Evolutionary conservation across 2,329 filamentous ascomycete species (phyloP).

Genomic region (Lachnellula subtilissima): DNA sequence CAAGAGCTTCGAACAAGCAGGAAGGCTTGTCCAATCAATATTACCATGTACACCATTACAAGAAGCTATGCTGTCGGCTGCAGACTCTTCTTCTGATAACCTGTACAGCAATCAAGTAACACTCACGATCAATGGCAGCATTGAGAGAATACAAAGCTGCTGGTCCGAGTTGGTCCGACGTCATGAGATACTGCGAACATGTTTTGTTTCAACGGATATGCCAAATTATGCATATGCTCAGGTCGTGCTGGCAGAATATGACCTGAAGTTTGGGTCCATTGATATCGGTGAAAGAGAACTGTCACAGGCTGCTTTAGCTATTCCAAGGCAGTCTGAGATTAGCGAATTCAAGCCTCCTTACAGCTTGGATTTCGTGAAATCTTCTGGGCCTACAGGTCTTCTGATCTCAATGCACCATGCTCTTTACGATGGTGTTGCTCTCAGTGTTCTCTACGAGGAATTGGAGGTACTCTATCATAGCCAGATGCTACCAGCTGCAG

Average conservation of each 20-base stretch:
- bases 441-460: slow-evolving; percentile 64
- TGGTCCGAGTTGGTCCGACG: slow-evolving; percentile 61
- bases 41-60: slow-evolving; percentile 84
- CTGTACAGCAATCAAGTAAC: slow-evolving; percentile 71
- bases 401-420: slow-evolving; percentile 62
- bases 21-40: slow-evolving; percentile 46
- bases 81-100: slow-evolving; percentile 36
- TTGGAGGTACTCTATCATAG: slow-evolving; percentile 55
- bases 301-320: neutral
- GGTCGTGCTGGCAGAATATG: slow-evolving; percentile 53
- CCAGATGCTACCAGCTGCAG: slow-evolving; percentile 41
- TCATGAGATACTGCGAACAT: slow-evolving; percentile 74
- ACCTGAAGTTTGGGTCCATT: slow-evolving; percentile 19
- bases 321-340: neutral
- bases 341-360: slow-evolving; percentile 25
- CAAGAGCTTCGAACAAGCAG: slow-evolving; percentile 13
- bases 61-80: slow-evolving; percentile 74
- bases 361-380: slow-evolving; percentile 15
- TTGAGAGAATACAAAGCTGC: slow-evolving; percentile 46
- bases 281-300: neutral
- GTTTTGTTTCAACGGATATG: slow-evolving; percentile 63
- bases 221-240: slow-evolving; percentile 63
- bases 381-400: slow-evolving; percentile 10
- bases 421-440: slow-evolving; percentile 79
- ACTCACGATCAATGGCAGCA: slow-evolving; percentile 52